phyloP scores from a whole-genome alignment of 2,329 filamentous ascomycete species.

The Apiospora pterosperma region DNA sequence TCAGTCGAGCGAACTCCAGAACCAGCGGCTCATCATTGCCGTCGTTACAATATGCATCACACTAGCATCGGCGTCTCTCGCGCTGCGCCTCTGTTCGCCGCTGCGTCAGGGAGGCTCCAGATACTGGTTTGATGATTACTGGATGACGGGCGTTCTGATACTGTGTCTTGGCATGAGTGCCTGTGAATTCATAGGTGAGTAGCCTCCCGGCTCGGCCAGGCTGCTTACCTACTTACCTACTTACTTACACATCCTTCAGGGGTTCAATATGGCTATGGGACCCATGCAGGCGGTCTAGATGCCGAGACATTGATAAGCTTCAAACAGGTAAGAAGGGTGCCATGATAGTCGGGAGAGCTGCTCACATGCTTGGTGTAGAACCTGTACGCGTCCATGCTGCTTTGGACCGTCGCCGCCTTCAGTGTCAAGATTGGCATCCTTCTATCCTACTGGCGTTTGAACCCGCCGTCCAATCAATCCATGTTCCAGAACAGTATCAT shows the following conservation, averaged over 20 bases:
- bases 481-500: background rate
- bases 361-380: background rate
- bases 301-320: background rate
- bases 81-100: conserved; percentile 21
- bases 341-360: background rate
- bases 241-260: background rate
- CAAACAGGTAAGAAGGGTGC: background rate
- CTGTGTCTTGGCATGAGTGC: conserved; percentile 20
- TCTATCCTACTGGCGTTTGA: conserved; percentile 27
- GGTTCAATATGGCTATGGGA: conserved; percentile 1
- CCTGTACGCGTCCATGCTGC: conserved; percentile 22
- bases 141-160: conserved; percentile 24
- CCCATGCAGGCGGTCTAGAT: background rate
- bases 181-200: conserved; percentile 17
- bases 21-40: conserved; percentile 23
- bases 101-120: conserved; percentile 14
- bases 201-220: background rate
- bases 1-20: conserved; percentile 7
- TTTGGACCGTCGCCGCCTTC: conserved; percentile 24
- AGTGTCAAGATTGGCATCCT: conserved; percentile 26
- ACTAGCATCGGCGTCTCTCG: conserved; percentile 21
- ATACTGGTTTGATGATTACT: conserved; percentile 25
- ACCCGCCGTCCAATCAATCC: conserved; percentile 8
- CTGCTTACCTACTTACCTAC: background rate
- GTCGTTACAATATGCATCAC: conserved; percentile 22